Percentiles rank a stretch among this genome's conserved stretches.
Conservation (phyloP, 176 grass and related monocot species). For the Oryza meyeriana region DNA sequence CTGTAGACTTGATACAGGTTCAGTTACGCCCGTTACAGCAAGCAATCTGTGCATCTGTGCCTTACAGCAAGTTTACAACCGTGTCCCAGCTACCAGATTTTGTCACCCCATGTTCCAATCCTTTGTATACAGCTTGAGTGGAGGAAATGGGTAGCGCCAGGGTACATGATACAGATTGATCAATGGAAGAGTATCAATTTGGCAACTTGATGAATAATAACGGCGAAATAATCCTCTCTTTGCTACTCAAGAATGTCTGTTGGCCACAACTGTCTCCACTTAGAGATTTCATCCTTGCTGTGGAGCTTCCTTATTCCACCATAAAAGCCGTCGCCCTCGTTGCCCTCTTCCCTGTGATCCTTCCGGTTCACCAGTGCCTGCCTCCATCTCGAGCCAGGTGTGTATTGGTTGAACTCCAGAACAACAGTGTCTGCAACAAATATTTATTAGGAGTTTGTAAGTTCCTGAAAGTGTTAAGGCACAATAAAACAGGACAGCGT, state of each 20-base stretch:
- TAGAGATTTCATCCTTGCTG: conserved; percentile 67
- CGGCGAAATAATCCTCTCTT: background rate
- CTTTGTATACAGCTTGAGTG: conserved; percentile 11
- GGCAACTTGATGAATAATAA: conserved; percentile 13
- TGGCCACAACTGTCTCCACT: conserved; percentile 85
- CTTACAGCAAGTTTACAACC: conserved; percentile 29
- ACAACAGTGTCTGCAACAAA: conserved; percentile 53
- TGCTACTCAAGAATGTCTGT: conserved; percentile 70
- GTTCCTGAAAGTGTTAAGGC: background rate
- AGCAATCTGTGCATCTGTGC: conserved; percentile 6
- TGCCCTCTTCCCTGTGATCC: conserved; percentile 79
- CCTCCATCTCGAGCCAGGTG: conserved; percentile 87
- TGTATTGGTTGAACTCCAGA: conserved; percentile 94
- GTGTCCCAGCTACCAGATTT: conserved; percentile 40
- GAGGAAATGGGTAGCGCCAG: background rate
- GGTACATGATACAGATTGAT: conserved; percentile 8
- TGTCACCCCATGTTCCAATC: conserved; percentile 34
- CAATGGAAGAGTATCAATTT: conserved; percentile 18
- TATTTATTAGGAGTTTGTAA: background rate
- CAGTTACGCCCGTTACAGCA: conserved; percentile 10
- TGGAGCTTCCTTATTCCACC: conserved; percentile 80
- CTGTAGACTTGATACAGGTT: background rate
- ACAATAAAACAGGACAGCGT: background rate
- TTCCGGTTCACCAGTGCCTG: conserved; percentile 56
- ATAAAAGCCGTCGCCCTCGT: conserved; percentile 85